A percentile compares a stretch with the other conserved stretches of the same genome.
Conservation (phyloP, 176 grass and related monocot species). For the Bolboschoenus planiculmis region DNA sequence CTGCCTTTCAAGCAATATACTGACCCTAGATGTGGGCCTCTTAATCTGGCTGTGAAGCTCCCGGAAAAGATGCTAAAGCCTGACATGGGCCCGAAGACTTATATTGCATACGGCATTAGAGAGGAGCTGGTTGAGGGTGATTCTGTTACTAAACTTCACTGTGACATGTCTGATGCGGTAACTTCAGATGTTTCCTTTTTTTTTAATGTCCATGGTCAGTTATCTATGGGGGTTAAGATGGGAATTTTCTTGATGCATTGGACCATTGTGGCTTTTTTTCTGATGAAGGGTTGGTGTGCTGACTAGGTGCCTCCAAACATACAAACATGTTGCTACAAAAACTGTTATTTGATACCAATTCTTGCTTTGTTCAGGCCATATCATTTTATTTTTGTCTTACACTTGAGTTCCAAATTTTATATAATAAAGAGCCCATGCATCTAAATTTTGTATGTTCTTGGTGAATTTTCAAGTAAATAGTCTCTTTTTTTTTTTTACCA, state of each 20-base stretch:
- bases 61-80: constrained; percentile 31
- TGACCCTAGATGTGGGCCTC: constrained; percentile 49
- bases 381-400: background rate
- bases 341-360: background rate
- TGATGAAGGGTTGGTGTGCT: background rate
- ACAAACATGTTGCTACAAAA: background rate
- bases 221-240: background rate
- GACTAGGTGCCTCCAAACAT: background rate
- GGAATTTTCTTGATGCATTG: background rate
- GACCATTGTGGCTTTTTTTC: background rate
- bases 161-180: constrained; percentile 91
- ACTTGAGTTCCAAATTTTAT: no score
- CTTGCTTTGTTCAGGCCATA: background rate
- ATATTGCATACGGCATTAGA: constrained; percentile 74
- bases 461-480: background rate
- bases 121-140: constrained; percentile 72
- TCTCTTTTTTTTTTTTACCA: constrained; percentile 19
- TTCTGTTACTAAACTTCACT: constrained; percentile 94
- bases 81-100: constrained; percentile 86
- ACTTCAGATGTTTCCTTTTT: background rate
- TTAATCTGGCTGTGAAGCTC: constrained; percentile 70
- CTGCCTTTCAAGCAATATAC: constrained; percentile 79
- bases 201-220: no score
- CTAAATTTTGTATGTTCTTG: no score
- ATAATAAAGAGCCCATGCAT: background rate